Evolutionary conservation across 2,329 filamentous ascomycete species (phyloP).

Genomic region (Elsinoe arachidis): DNA sequence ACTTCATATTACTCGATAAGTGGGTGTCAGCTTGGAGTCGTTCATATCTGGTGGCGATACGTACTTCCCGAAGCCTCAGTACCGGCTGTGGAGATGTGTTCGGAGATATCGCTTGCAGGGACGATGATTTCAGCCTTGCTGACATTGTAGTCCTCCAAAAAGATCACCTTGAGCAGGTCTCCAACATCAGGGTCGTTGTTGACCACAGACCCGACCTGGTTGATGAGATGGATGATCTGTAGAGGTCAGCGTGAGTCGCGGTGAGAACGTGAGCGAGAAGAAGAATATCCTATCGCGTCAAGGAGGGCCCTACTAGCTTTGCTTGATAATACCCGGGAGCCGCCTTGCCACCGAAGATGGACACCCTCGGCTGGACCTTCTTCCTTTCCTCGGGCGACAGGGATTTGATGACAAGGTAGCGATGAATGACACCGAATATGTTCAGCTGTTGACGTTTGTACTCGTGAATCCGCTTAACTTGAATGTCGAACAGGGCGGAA

Average conservation of each 20-base stretch:
- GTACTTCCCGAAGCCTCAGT: slow-evolving; percentile 65
- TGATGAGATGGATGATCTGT: slow-evolving; percentile 79
- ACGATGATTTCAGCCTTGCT: slow-evolving; percentile 97
- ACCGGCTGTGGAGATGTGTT: slow-evolving; percentile 96
- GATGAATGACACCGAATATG: slow-evolving; percentile 94
- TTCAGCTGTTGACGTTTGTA: slow-evolving; percentile 83
- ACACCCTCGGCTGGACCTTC: slow-evolving; percentile 79
- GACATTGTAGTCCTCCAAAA: slow-evolving; percentile 97
- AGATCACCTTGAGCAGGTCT: slow-evolving; percentile 92
- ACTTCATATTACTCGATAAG: slow-evolving; percentile 76
- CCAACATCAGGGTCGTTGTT: slow-evolving; percentile 90
- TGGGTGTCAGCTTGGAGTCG: too few relatives aligned
- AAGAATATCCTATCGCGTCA: too few relatives aligned
- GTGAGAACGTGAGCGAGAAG: too few relatives aligned
- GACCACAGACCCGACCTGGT: slow-evolving; percentile 78
- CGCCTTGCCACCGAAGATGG: slow-evolving; percentile 95
- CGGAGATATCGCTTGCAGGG: slow-evolving; percentile 90
- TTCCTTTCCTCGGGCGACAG: slow-evolving; percentile 77
- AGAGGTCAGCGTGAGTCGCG: neutral
- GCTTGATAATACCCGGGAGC: slow-evolving; percentile 99
- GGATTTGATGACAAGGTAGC: slow-evolving; percentile 81
- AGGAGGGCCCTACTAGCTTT: slow-evolving; percentile 53
- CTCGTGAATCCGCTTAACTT: slow-evolving; percentile 98
- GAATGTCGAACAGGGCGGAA: slow-evolving; percentile 82
- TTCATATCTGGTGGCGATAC: too few relatives aligned